These are phyloP conservation scores for Terana coerulea DNA, from an alignment of 768 basidiomycete genomes.

Conservation along the genomic window DNA sequence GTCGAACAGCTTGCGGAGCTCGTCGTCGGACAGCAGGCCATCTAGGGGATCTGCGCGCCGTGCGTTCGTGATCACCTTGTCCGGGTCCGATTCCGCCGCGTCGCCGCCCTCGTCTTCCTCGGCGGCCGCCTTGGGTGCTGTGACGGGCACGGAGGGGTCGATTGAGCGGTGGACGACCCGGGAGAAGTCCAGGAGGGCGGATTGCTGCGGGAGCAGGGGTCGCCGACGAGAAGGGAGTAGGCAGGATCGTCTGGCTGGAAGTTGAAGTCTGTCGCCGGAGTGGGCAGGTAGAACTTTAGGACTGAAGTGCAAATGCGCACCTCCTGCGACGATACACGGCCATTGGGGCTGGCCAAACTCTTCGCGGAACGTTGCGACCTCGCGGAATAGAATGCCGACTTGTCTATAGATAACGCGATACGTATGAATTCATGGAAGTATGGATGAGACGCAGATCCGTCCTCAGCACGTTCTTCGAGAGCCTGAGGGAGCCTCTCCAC, in stretches of 20 bases:
- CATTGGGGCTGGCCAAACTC: constrained; percentile 45
- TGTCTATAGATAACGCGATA: constrained; percentile 50
- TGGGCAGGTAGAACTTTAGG: not conserved
- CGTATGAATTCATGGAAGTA: not conserved
- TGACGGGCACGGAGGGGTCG: constrained; percentile 49
- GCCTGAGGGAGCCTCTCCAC: too few relatives aligned
- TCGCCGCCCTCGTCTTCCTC: constrained; percentile 41
- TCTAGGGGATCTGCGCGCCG: constrained; percentile 56
- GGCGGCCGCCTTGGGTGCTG: constrained; percentile 24
- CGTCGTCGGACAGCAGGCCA: constrained; percentile 60
- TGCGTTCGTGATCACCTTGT: constrained; percentile 70
- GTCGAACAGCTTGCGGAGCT: constrained; percentile 50
- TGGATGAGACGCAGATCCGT: not conserved
- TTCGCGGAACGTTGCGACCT: constrained; percentile 52
- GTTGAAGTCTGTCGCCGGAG: constrained; percentile 81
- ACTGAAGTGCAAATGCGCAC: constrained; percentile 37
- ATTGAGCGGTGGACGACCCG: constrained; percentile 70
- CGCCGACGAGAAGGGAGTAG: constrained; percentile 73
- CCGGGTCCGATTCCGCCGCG: constrained; percentile 50
- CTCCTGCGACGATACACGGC: constrained; percentile 84
- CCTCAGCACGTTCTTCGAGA: too few relatives aligned
- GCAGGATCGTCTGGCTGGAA: constrained; percentile 77
- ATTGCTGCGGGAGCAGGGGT: constrained; percentile 54
- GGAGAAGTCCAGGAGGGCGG: constrained; percentile 50
- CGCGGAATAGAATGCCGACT: constrained; percentile 66